Evolutionary conservation across 2,329 filamentous ascomycete genomes (phyloP).

Genomic region (Sporothrix inflata): DNA sequence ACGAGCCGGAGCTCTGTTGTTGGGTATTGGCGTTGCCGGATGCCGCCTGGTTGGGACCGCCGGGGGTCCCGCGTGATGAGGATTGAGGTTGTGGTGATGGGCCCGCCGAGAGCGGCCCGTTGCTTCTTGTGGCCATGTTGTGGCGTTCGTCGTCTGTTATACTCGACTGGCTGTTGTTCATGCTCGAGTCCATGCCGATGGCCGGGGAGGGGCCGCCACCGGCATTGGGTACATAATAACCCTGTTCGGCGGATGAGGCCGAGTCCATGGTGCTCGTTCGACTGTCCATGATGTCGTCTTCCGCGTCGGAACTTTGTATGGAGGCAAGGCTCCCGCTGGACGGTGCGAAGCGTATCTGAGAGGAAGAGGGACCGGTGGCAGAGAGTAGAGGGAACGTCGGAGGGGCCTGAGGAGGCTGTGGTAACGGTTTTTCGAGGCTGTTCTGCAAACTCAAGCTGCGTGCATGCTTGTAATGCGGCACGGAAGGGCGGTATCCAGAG

Average conservation of each 20-base stretch:
- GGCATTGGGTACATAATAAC: conserved; percentile 34
- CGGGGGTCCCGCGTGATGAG: conserved; percentile 42
- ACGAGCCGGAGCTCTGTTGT: conserved; percentile 51
- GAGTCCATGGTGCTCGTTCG: conserved; percentile 49
- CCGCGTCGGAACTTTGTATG: conserved; percentile 41
- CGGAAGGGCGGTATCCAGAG: conserved; percentile 31
- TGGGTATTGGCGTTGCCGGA: conserved; percentile 31
- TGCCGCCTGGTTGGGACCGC: conserved; percentile 44
- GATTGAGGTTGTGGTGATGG: conserved; percentile 56
- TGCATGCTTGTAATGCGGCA: conserved; percentile 50
- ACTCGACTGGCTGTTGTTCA: conserved; percentile 54
- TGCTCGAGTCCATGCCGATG: conserved; percentile 43
- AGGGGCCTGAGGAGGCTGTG: conserved; percentile 51
- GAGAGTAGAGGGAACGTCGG: conserved; percentile 37
- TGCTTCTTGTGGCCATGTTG: conserved; percentile 55
- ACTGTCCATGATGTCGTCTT: conserved; percentile 37
- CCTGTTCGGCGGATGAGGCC: conserved; percentile 40
- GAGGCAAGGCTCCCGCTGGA: conserved; percentile 39
- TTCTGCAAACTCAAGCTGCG: conserved; percentile 58
- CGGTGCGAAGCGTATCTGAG: conserved; percentile 29
- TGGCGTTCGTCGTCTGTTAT: conserved; percentile 53
- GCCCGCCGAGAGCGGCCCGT: conserved; percentile 58
- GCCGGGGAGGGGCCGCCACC: background rate
- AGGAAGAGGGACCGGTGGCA: conserved; percentile 40
- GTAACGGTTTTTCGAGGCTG: conserved; percentile 62